Conservation (phyloP, 495 filamentous ascomycete species). For the Friedmanniomyces simplex region DNA sequence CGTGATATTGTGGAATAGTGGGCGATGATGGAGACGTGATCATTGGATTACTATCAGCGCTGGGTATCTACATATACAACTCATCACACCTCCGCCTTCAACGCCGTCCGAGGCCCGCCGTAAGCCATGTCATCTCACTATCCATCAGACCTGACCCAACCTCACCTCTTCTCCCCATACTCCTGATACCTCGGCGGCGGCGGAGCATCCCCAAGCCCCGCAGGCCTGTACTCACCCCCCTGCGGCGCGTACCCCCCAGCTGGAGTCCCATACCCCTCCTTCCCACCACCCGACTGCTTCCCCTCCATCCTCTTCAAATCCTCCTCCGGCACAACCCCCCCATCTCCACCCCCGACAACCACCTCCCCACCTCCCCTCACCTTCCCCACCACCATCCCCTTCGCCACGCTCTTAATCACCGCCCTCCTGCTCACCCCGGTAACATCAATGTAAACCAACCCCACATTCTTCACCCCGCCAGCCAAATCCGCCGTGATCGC, state of each 20-base stretch:
- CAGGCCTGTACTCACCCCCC: conserved; percentile 14
- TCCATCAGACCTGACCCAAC: too few species aligned
- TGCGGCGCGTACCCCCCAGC: conserved; percentile 2
- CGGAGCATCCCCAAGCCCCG: conserved; percentile 23
- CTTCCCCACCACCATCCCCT: conserved; percentile 93
- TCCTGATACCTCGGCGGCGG: conserved; percentile 22
- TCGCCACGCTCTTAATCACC: conserved; percentile 83
- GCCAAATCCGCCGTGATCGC: conserved; percentile 60
- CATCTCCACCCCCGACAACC: conserved; percentile 71
- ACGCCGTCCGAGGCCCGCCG: too few species aligned
- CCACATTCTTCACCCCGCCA: conserved; percentile 87
- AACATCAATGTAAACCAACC: conserved; percentile 95
- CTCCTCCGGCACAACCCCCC: conserved; percentile 38
- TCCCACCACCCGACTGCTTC: not conserved
- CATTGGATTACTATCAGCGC: too few species aligned
- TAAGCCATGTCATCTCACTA: too few species aligned
- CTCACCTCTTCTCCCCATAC: conserved; percentile 1
- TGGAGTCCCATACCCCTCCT: not conserved
- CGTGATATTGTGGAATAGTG: too few species aligned
- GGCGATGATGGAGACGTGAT: too few species aligned
- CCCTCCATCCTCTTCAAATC: conserved; percentile 13
- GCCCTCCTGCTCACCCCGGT: conserved; percentile 81
- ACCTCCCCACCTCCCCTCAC: conserved; percentile 76
- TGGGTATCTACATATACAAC: too few species aligned
- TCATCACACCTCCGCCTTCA: too few species aligned